Base-by-base conservation (phyloP, 768 basidiomycete genomes). In the Xerocomellus amylosporus region DNA sequence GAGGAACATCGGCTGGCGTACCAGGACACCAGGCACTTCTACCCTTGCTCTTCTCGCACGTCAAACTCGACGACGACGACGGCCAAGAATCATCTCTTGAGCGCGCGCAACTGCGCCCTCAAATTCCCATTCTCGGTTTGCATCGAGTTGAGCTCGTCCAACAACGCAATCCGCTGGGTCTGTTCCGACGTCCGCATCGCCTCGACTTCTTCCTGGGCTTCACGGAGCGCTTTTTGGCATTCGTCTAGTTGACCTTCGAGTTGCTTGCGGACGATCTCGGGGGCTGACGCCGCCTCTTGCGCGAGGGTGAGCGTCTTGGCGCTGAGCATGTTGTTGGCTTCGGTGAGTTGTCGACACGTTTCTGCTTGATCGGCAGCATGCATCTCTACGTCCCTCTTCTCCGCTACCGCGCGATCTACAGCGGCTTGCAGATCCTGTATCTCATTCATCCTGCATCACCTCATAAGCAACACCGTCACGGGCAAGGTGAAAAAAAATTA, bases 61-160 rank as follows among this genome's bases (percentile, higher is more conserved):
- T 28, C 40, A 17, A 22, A 45, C 24, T 13, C 8, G 22, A 31
- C 8, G 14, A 22, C 24, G 43, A n/a, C 6, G 19, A n/a, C 19
- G 4, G n/a, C 2, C 22, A 24, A 34, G 13, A 17, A 37, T 59
- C 24, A 70, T 42, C 55, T 65, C 50, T 82, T 86, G 58, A 77
- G 68, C 22, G 78, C 78, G 48, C 90, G 79, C 60, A 93, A 62
- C 69, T 93, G 91, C 31, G 84, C 81, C 41, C 87, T 79, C 55
- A 93, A 66, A 37, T 69, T 82, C 38, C 74, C 77, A 63, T 93
- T 93, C 73, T 93, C 90, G 52, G 80, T 86, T 73, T 93, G 90
- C 73, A 87, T 79, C 48, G 80, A 77, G 67, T 91, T 93, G 62
- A 96, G 78, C 74, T 96, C 93, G 64, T 97, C 93, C 40, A 99